Evolutionary conservation across 441 rosid genomes (phyloP).

Genomic region (Croton setiger): DNA sequence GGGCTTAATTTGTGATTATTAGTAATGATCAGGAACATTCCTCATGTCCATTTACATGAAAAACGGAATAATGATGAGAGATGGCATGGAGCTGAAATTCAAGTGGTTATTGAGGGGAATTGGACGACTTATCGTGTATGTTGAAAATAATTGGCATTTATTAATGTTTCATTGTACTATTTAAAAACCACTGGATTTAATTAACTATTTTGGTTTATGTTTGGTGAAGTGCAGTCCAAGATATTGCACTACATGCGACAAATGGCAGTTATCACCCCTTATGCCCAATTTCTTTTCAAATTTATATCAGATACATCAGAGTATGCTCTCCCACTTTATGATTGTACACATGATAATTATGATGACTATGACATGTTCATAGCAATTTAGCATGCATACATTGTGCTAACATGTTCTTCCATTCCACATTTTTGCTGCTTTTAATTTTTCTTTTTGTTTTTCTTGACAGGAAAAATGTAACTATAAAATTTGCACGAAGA

Average conservation of each 20-base stretch:
- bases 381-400: no score
- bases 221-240: slow-evolving; percentile 61
- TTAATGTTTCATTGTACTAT: slow-evolving; percentile 15
- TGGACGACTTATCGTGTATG: slow-evolving; percentile 98
- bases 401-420: no score
- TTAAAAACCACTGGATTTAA: background rate
- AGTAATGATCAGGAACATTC: slow-evolving; percentile 69
- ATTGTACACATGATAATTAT: no score
- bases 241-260: slow-evolving; percentile 98
- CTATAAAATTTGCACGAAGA: slow-evolving; percentile 80
- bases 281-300: slow-evolving; percentile 84
- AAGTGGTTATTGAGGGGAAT: slow-evolving; percentile 95
- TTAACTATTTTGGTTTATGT: slow-evolving; percentile 2
- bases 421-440: no score
- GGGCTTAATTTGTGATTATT: slow-evolving; percentile 11
- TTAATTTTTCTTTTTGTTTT: slow-evolving; percentile 9
- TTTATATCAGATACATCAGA: slow-evolving; percentile 78
- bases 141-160: slow-evolving; percentile 7
- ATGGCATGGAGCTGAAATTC: slow-evolving; percentile 97
- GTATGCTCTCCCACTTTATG: slow-evolving; percentile 48
- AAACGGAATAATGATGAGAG: slow-evolving; percentile 59
- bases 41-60: slow-evolving; percentile 86
- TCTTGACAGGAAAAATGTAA: slow-evolving; percentile 78
- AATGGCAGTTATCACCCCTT: slow-evolving; percentile 99
- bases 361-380: no score